A percentile compares a stretch with the other conserved stretches of the same genome.
phyloP scores from a whole-genome alignment of 73 alveolate species.

The Loxodes magnus region DNA sequence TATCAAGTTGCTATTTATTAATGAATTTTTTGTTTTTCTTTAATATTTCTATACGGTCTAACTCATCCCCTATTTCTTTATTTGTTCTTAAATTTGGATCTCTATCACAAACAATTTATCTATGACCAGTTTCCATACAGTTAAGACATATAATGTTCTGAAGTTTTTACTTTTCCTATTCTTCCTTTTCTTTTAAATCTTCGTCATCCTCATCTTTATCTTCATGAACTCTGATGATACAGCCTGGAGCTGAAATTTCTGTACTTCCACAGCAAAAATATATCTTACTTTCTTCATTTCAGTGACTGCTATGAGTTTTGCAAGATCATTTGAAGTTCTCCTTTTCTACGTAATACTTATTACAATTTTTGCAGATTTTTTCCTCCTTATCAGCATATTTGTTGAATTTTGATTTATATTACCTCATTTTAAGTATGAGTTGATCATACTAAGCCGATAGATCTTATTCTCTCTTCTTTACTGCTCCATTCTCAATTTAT shows the following conservation, averaged over 20 bases:
- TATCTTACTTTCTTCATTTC: slow-evolving; percentile 29
- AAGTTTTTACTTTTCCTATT: slow-evolving; percentile 18
- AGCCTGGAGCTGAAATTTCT: slow-evolving; percentile 42
- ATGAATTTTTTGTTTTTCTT: slow-evolving; percentile 17
- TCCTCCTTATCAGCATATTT: slow-evolving; percentile 18
- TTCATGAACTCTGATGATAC: slow-evolving; percentile 47
- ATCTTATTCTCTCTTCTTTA: slow-evolving; percentile 7
- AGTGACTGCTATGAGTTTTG: slow-evolving; percentile 40
- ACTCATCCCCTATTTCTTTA: slow-evolving; percentile 24
- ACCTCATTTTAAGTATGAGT: slow-evolving; percentile 5
- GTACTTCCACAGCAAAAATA: slow-evolving; percentile 70
- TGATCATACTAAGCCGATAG: neutral
- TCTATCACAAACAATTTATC: slow-evolving; percentile 26
- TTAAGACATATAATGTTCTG: slow-evolving; percentile 27
- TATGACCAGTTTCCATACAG: slow-evolving; percentile 53
- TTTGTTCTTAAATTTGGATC: slow-evolving; percentile 47
- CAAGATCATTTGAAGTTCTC: slow-evolving; percentile 62
- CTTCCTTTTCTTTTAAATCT: slow-evolving; percentile 25
- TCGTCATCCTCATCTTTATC: slow-evolving; percentile 60
- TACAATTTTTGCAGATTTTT: slow-evolving; percentile 44
- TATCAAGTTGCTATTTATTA: no score
- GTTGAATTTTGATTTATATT: slow-evolving; percentile 10
- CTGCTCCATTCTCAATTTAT: no score
- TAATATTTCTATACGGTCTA: slow-evolving; percentile 26
- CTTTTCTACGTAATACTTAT: slow-evolving; percentile 44